These are phyloP conservation scores for Nitzschia sp. DNA, from an alignment of 108 stramenopile species.

Conservation along the genomic window DNA sequence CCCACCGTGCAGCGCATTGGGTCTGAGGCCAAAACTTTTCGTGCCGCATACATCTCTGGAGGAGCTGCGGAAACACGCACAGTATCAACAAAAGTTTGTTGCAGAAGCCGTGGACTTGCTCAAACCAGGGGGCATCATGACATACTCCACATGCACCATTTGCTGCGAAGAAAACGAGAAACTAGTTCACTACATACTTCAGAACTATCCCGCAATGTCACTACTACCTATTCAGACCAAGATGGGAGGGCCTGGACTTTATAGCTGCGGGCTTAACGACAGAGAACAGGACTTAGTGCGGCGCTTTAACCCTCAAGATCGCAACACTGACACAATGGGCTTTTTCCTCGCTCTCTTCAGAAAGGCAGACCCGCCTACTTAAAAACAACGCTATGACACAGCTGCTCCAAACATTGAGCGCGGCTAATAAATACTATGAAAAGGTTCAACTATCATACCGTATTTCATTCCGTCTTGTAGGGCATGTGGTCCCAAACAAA, in stretches of 20 bases:
- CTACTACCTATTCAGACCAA: constrained; percentile 45
- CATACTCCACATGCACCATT: constrained; percentile 77
- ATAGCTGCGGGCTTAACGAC: constrained; percentile 51
- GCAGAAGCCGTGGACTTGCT: constrained; percentile 53
- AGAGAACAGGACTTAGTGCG: constrained; percentile 49
- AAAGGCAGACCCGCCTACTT: constrained; percentile 31
- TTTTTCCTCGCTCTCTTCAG: constrained; percentile 77
- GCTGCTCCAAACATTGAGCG: too few species aligned
- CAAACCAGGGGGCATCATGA: constrained; percentile 66
- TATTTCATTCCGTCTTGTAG: too few species aligned
- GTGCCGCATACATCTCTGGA: constrained; percentile 36
- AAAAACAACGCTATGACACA: too few species aligned
- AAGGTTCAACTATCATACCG: too few species aligned
- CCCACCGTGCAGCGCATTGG: constrained; percentile 79
- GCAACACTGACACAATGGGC: constrained; percentile 60
- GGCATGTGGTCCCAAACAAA: too few species aligned
- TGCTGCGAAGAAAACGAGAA: constrained; percentile 65
- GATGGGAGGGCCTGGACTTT: constrained; percentile 35
- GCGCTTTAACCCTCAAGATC: constrained; percentile 66
- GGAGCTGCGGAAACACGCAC: constrained; percentile 51
- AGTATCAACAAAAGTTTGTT: constrained; percentile 66
- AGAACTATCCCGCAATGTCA: constrained; percentile 57
- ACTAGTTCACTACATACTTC: constrained; percentile 60
- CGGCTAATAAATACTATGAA: too few species aligned
- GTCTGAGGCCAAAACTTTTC: constrained; percentile 70